Evolutionary conservation across 495 filamentous ascomycete genomes (phyloP).

Genomic region (Lasiosphaeria hispida): DNA sequence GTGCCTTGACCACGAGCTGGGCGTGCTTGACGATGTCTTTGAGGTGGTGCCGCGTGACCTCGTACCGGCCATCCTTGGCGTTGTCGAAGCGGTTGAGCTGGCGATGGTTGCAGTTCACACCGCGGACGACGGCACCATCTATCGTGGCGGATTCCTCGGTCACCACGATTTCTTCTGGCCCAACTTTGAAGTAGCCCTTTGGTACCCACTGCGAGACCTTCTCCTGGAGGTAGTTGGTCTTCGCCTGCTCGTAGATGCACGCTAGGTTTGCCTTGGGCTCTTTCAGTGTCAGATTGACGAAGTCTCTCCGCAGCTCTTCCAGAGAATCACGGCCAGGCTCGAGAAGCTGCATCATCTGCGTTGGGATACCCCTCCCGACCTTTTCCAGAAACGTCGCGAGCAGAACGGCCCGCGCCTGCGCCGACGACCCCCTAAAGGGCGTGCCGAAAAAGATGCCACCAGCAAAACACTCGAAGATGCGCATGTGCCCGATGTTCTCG

Average conservation of each 20-base stretch:
- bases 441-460: slow-evolving; percentile 16
- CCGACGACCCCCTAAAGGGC: slow-evolving; percentile 12
- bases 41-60: slow-evolving; percentile 5
- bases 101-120: slow-evolving; percentile 12
- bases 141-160: slow-evolving; percentile 9
- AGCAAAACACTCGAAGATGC: slow-evolving; percentile 15
- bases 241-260: slow-evolving; percentile 12
- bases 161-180: slow-evolving; percentile 12
- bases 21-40: slow-evolving; percentile 15
- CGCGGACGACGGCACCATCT: slow-evolving; percentile 1
- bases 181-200: slow-evolving; percentile 13
- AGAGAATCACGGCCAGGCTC: slow-evolving; percentile 13
- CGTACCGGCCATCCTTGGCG: slow-evolving; percentile 14
- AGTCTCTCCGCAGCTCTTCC: slow-evolving; percentile 11
- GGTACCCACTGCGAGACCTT: slow-evolving; percentile 5
- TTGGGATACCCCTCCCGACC: slow-evolving; percentile 7
- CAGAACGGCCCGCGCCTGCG: slow-evolving; percentile 3
- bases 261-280: slow-evolving; percentile 14
- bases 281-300: slow-evolving; percentile 5
- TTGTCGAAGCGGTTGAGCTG: slow-evolving; percentile 20
- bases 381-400: slow-evolving; percentile 13
- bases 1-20: slow-evolving; percentile 4
- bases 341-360: slow-evolving; percentile 9
- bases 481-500: slow-evolving; percentile 14
- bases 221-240: slow-evolving; percentile 12